Conservation (phyloP, 2,329 filamentous ascomycete species). For the Penicillium sp. region DNA sequence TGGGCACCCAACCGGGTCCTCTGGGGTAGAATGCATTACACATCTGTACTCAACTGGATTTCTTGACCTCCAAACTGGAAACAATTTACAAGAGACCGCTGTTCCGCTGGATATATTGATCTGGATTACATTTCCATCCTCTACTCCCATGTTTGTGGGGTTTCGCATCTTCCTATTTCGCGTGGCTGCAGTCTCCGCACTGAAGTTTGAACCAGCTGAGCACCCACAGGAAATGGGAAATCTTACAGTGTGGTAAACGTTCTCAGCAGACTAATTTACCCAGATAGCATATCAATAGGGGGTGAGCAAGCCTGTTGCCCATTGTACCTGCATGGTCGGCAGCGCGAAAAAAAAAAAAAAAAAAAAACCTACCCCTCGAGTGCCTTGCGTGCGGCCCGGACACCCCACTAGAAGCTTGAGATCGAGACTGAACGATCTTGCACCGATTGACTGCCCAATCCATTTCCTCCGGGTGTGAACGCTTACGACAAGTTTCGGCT, state of each 20-base stretch:
- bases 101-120: background rate
- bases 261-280: background rate
- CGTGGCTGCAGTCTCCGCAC: background rate
- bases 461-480: background rate
- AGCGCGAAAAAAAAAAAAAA: background rate
- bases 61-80: no score
- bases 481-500: background rate
- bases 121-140: background rate
- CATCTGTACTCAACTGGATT: background rate
- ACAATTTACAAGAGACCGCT: background rate
- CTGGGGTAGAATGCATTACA: conserved; percentile 3
- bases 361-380: background rate
- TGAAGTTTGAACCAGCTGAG: background rate
- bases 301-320: background rate
- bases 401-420: conserved; percentile 4
- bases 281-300: background rate
- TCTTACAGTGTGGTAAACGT: background rate
- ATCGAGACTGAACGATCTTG: background rate
- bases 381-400: conserved; percentile 5
- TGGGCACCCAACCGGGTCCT: conserved; percentile 19
- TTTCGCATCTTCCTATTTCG: background rate
- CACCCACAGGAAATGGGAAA: background rate
- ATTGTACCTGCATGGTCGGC: conserved; percentile 15
- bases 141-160: background rate
- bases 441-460: background rate